Evolutionary conservation across 2,329 filamentous ascomycete species (phyloP).

Genomic region (Monascus ruber): DNA sequence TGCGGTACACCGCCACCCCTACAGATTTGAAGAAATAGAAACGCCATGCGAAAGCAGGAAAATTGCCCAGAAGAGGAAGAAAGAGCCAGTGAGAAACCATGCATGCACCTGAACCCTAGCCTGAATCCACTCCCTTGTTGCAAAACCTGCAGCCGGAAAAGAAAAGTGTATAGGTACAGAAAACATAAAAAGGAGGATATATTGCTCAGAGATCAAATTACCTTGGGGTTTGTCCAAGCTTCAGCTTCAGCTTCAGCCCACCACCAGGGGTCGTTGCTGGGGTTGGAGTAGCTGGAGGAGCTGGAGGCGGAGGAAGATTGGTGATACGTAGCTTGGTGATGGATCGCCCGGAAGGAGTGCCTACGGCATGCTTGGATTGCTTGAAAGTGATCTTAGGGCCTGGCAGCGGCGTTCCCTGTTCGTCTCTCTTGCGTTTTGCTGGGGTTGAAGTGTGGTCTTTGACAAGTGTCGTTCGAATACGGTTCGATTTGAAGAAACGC

Average conservation of each 20-base stretch:
- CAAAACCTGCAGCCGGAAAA: background rate
- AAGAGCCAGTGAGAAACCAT: background rate
- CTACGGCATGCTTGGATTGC: slow-evolving; percentile 22
- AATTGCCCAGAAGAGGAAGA: too few relatives aligned
- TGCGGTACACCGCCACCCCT: too few relatives aligned
- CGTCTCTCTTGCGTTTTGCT: slow-evolving; percentile 31
- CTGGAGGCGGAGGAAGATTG: slow-evolving; percentile 16
- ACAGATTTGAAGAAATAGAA: too few relatives aligned
- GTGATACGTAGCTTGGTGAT: slow-evolving; percentile 25
- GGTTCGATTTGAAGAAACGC: slow-evolving; percentile 29
- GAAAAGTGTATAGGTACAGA: background rate
- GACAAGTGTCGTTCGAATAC: slow-evolving; percentile 27
- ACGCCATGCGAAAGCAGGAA: too few relatives aligned
- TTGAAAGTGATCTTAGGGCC: slow-evolving; percentile 32
- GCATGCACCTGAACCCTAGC: too few relatives aligned
- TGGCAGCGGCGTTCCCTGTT: slow-evolving; percentile 22
- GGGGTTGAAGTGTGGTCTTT: slow-evolving; percentile 13
- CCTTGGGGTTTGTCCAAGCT: slow-evolving; percentile 24
- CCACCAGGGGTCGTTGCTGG: slow-evolving; percentile 23
- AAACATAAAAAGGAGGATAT: slow-evolving; percentile 1
- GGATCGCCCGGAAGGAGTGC: slow-evolving; percentile 15
- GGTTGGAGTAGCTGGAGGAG: slow-evolving; percentile 15
- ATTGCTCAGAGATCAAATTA: slow-evolving; percentile 6
- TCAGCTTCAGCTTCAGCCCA: slow-evolving; percentile 33
- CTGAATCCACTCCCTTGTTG: background rate